These are phyloP conservation scores for Paramecium tetraurelia DNA, from an alignment of 73 alveolate species.

Conservation along the genomic window DNA sequence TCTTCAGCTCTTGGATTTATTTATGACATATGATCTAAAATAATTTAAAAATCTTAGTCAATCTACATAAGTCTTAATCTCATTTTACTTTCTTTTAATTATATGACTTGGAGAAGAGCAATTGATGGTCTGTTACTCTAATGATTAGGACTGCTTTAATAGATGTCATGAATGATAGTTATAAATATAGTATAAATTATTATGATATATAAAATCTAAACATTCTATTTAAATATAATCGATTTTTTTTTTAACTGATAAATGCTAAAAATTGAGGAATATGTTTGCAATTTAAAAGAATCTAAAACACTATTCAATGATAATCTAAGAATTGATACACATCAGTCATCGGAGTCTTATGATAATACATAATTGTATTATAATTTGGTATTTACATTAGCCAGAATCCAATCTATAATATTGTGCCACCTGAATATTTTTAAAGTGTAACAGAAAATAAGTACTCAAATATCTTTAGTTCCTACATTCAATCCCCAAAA, in stretches of 20 bases:
- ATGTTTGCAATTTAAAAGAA: constrained; percentile 7
- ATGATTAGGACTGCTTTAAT: background rate
- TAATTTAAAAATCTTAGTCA: background rate
- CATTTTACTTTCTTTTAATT: background rate
- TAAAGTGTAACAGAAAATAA: background rate
- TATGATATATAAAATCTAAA: background rate
- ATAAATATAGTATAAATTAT: background rate
- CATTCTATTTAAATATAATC: background rate
- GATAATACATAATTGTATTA: constrained; percentile 4
- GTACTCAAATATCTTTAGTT: constrained; percentile 27
- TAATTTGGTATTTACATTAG: background rate
- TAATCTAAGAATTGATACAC: background rate
- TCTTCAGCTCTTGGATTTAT: constrained; percentile 37
- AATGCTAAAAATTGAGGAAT: constrained; percentile 12
- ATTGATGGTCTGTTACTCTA: background rate
- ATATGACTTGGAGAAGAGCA: background rate
- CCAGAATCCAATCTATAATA: constrained; percentile 5
- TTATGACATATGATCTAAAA: background rate
- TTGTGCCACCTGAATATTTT: background rate
- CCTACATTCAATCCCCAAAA: background rate
- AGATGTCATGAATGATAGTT: background rate
- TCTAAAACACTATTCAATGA: background rate
- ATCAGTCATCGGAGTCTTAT: background rate
- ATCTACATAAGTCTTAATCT: background rate
- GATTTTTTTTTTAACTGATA: background rate